phyloP scores from a whole-genome alignment of 1,284 basidiomycete species.

The Lentinula novae-zelandiae region DNA sequence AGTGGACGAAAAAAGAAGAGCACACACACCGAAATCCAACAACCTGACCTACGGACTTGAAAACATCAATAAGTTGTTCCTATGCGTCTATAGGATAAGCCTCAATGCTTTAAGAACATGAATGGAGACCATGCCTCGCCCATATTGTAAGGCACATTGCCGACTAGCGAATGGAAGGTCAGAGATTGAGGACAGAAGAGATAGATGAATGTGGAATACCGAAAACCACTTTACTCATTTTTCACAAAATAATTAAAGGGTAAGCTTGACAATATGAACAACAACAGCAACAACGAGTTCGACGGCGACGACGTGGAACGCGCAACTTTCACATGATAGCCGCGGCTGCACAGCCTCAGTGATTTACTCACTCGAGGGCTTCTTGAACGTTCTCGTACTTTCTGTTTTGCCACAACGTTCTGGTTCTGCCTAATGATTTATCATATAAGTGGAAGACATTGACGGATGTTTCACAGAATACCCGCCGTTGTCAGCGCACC shows the following conservation, averaged over 20 bases:
- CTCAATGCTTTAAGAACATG: not conserved
- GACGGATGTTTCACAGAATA: not conserved
- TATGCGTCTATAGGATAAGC: constrained; percentile 21
- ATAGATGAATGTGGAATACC: constrained; percentile 19
- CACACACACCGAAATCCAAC: constrained; percentile 72
- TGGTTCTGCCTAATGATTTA: too few relatives aligned
- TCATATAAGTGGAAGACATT: too few relatives aligned
- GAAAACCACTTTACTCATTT: constrained; percentile 33
- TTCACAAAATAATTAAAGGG: not conserved
- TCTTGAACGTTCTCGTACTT: too few relatives aligned
- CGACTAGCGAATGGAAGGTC: constrained; percentile 42
- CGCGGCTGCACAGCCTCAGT: too few relatives aligned
- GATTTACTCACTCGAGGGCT: too few relatives aligned
- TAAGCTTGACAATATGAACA: not conserved
- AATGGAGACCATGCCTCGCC: constrained; percentile 48
- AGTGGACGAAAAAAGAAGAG: not conserved
- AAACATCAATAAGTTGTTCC: constrained; percentile 82
- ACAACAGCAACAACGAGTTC: too few relatives aligned
- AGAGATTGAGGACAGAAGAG: not conserved
- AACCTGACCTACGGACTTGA: constrained; percentile 84
- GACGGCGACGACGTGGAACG: not conserved
- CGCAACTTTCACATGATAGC: not conserved
- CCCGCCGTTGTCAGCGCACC: not conserved
- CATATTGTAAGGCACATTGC: constrained; percentile 87
- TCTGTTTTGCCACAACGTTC: too few relatives aligned